A percentile compares a stretch with the other conserved stretches of the same genome.
Conservation (phyloP, 73 alveolate species). For the Paraurostyla sp. region DNA sequence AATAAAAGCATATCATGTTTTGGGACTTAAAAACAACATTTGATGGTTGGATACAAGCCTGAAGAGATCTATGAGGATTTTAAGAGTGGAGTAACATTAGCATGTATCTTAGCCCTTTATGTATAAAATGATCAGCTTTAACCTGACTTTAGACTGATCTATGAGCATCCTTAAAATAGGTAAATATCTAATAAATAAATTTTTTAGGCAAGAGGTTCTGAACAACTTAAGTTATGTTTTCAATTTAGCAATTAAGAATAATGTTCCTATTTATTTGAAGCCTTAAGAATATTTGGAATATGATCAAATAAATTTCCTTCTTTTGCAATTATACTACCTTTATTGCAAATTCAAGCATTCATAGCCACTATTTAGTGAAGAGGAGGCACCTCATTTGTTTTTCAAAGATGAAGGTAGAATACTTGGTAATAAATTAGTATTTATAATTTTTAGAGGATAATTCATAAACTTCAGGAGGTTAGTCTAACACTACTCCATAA, state of each 20-base stretch:
- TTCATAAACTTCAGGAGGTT: neutral
- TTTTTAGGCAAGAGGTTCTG: constrained; percentile 16
- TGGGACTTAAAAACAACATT: neutral
- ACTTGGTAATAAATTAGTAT: neutral
- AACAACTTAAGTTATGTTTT: constrained; percentile 2
- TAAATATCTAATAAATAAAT: neutral
- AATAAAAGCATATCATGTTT: neutral
- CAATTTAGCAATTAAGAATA: constrained; percentile 24
- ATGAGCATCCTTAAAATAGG: constrained; percentile 38
- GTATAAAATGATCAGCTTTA: neutral
- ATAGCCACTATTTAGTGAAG: constrained; percentile 22
- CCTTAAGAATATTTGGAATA: constrained; percentile 53
- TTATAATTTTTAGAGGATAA: neutral
- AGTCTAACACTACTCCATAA: constrained; percentile 5
- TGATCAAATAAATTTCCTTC: constrained; percentile 24
- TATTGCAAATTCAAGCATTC: constrained; percentile 59
- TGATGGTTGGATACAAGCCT: neutral
- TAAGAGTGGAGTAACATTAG: constrained; percentile 23
- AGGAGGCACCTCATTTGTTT: constrained; percentile 8
- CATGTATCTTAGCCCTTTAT: constrained; percentile 5
- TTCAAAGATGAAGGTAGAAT: constrained; percentile 59
- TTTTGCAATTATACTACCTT: constrained; percentile 49
- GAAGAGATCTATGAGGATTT: constrained; percentile 52
- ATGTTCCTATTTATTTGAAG: constrained; percentile 56
- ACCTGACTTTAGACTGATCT: constrained; percentile 52